Evolutionary conservation across 2,329 filamentous ascomycete genomes (phyloP).

Genomic region (Aspergillus jensenii): DNA sequence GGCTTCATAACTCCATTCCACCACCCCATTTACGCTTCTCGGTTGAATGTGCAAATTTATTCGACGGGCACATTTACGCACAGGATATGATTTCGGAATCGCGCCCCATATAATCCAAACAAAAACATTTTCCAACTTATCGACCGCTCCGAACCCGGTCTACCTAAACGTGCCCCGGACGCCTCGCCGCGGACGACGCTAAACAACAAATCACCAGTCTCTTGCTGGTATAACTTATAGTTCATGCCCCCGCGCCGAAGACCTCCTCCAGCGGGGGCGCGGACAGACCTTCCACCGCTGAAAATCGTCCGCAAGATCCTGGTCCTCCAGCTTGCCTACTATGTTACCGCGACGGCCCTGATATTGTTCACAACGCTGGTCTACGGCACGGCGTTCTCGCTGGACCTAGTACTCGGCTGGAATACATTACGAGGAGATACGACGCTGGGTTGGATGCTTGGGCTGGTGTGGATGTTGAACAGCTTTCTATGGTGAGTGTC

Average conservation of each 20-base stretch:
- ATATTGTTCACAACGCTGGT: constrained; percentile 69
- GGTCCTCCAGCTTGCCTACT: constrained; percentile 65
- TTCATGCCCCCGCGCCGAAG: constrained; percentile 52
- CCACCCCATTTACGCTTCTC: background rate
- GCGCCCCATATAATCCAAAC: background rate
- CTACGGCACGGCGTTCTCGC: constrained; percentile 59
- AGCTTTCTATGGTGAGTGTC: constrained; percentile 60
- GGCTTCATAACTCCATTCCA: background rate
- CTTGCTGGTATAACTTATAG: constrained; percentile 11
- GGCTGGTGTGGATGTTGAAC: constrained; percentile 67
- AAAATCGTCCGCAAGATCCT: constrained; percentile 68
- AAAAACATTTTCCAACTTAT: background rate
- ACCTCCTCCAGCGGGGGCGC: constrained; percentile 64
- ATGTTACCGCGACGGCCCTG: constrained; percentile 59
- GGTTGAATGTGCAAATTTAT: background rate
- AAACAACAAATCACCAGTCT: background rate
- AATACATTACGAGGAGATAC: constrained; percentile 64
- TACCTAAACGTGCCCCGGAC: background rate
- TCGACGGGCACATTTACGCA: background rate
- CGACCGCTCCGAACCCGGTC: background rate
- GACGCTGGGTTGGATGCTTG: constrained; percentile 68
- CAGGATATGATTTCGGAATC: background rate
- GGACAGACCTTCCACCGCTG: constrained; percentile 65
- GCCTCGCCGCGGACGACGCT: background rate
- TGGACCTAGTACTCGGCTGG: constrained; percentile 65